Conservation (phyloP, 2,329 filamentous ascomycete genomes). For the Coleophoma crateriformis region DNA sequence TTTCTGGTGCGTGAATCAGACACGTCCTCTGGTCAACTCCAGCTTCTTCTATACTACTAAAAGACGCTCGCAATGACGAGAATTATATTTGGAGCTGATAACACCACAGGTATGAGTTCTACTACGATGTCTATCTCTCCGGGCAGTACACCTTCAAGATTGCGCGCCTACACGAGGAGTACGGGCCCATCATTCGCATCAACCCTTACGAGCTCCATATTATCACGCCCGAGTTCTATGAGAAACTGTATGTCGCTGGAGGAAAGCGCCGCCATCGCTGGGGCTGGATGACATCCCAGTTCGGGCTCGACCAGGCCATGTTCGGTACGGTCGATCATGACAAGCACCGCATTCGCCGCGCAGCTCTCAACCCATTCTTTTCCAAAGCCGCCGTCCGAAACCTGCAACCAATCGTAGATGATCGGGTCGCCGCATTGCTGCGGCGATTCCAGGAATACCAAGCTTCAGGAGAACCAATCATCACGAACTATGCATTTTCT, state of each 20-base stretch:
- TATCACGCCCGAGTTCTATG: constrained; percentile 27
- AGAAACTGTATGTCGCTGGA: constrained; percentile 29
- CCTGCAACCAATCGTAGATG: constrained; percentile 2
- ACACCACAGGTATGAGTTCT: constrained; percentile 14
- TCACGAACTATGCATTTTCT: constrained; percentile 2
- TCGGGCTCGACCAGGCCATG: neutral
- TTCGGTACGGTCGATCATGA: constrained; percentile 5
- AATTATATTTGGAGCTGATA: too few relatives aligned
- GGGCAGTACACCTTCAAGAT: constrained; percentile 38
- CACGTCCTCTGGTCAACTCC: too few relatives aligned
- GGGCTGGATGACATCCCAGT: neutral
- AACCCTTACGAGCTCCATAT: constrained; percentile 34
- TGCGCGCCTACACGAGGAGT: constrained; percentile 33
- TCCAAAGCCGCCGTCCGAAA: constrained; percentile 5
- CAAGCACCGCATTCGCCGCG: constrained; percentile 2
- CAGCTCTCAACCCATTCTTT: constrained; percentile 8
- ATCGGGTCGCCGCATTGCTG: neutral
- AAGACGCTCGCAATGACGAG: too few relatives aligned
- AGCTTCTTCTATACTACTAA: too few relatives aligned
- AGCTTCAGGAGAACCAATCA: neutral
- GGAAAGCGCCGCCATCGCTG: too few relatives aligned
- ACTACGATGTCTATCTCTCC: constrained; percentile 35
- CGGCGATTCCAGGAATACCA: neutral
- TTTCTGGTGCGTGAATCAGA: too few relatives aligned
- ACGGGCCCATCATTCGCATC: constrained; percentile 32